Base-by-base conservation (phyloP, 345 rosid species). In the Eutrema yunnanense region DNA sequence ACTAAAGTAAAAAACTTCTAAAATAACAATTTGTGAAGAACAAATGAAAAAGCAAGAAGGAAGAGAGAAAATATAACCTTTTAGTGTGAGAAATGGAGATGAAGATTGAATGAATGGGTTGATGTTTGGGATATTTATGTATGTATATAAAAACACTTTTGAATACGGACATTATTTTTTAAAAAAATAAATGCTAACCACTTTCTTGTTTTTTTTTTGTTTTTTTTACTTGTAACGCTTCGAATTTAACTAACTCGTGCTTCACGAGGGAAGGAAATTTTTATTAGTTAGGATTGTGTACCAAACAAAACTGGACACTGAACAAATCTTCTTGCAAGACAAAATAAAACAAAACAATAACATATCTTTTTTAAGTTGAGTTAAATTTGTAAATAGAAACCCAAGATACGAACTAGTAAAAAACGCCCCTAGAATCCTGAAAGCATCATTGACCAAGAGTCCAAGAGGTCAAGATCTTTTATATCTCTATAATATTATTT, bases 261-360 rank as follows among this genome's bases (percentile, higher is more conserved):
- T 67, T 29, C 78, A 74, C 73, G 78, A 59, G 73, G 73, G 61
- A 56, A 42, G 13, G 26, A 56, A 56, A 38, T 11, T 49, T 49
- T 37, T 13, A 43, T 67, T 74, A 60, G 73, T 74, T 73, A 64
- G 41, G 6, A 43, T 9, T 52, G 69, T 44, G 42, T 55, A 55
- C 60, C 60, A 33, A 55, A 32, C 60, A 32, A 40, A 38, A 27
- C 16, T 9, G 22, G 14, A 41, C 41, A 53, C 5, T 54, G n/a
- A 41, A 38, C 59, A 46, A 12, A 40, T 41, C 9, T 41, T 58
- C 38, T 26, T 26, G 56, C 22, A 46, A 7, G 9, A 46, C 4
- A n/a, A 46, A 46, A 1, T 22, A 22, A 6, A 46, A 43, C 11
- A 12, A 40, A 0, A 43, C 4, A 33, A 33, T 5, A 30, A 26